Percentiles rank a stretch among this genome's conserved stretches.
These are phyloP conservation scores for Verticillium nonalfalfae DNA, from an alignment of 2,329 filamentous ascomycete genomes.

Conservation along the genomic window DNA sequence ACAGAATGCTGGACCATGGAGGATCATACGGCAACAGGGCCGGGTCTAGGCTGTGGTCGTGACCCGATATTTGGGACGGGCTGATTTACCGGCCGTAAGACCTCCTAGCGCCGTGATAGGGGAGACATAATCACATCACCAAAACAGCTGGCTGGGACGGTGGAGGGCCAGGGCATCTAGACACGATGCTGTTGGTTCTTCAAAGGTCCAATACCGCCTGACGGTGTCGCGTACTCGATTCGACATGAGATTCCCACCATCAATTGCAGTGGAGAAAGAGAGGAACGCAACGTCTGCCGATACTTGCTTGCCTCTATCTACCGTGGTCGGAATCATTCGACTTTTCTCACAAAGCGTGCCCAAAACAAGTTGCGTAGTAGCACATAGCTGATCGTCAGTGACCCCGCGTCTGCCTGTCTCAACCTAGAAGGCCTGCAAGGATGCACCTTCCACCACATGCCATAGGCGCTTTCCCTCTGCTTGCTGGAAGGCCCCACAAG, in stretches of 20 bases:
- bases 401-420: neutral
- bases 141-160: constrained; percentile 3
- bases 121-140: constrained; percentile 6
- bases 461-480: neutral
- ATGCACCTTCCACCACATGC: neutral
- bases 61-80: neutral
- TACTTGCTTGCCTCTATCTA: no score
- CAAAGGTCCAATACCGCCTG: neutral
- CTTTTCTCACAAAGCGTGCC: no score
- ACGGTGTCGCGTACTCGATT: neutral
- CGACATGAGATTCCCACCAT: no score
- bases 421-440: neutral
- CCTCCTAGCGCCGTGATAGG: constrained; percentile 9
- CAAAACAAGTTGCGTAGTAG: no score
- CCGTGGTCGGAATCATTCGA: no score
- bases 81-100: constrained; percentile 3
- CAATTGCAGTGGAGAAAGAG: no score
- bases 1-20: neutral
- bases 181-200: neutral
- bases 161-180: neutral
- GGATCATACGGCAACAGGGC: neutral
- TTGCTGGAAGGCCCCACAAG: neutral
- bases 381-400: neutral
- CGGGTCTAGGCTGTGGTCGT: neutral
- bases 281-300: no score